These are phyloP conservation scores for Notholithocarpus densiflorus DNA, from an alignment of 306 rosid species.

Conservation along the genomic window DNA sequence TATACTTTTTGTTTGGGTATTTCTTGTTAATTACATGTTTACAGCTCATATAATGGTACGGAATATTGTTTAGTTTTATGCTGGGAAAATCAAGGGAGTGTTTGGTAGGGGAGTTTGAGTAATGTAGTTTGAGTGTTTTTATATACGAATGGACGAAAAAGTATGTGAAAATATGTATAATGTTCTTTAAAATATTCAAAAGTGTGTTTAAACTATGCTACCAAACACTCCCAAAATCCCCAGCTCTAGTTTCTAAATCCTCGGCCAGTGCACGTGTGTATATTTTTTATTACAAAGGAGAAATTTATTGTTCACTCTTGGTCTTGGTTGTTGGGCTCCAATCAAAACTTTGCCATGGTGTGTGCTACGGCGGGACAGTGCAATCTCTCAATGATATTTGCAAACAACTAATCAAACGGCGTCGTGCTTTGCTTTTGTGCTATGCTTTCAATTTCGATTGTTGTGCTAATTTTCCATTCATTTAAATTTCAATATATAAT, in stretches of 20 bases:
- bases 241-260: background rate
- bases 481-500: too few relatives aligned
- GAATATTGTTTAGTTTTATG: background rate
- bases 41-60: background rate
- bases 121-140: too few relatives aligned
- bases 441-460: too few relatives aligned
- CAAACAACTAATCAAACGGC: slow-evolving; percentile 9
- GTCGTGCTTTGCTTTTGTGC: slow-evolving; percentile 23
- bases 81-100: too few relatives aligned
- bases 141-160: too few relatives aligned
- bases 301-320: background rate
- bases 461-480: too few relatives aligned
- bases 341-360: slow-evolving; percentile 15
- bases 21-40: background rate
- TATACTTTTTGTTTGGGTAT: background rate
- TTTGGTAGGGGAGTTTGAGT: too few relatives aligned
- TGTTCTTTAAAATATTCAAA: too few relatives aligned
- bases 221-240: too few relatives aligned
- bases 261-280: slow-evolving; percentile 50
- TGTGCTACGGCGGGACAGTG: slow-evolving; percentile 29
- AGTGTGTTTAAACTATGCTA: too few relatives aligned
- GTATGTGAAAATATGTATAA: too few relatives aligned
- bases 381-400: background rate
- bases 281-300: background rate
- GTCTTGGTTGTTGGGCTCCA: slow-evolving; percentile 34